Conservation (phyloP, 257 asterid species). For the Lycium ferocissimum region DNA sequence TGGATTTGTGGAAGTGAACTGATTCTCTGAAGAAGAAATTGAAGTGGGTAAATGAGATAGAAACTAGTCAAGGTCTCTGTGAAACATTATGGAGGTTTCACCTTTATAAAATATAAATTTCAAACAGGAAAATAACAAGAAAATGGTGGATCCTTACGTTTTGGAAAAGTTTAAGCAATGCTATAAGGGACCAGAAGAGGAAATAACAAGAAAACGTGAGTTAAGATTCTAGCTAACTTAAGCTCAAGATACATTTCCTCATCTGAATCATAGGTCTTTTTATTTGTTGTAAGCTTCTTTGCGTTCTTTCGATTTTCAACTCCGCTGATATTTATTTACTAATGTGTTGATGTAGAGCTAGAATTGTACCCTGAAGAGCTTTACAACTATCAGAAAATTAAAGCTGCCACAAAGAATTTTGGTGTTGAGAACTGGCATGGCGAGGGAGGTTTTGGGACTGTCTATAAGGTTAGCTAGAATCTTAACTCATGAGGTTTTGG, state of each 20-base stretch:
- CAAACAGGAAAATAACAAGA: too few species aligned
- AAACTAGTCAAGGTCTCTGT: background rate
- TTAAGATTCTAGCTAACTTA: too few species aligned
- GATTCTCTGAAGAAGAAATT: background rate
- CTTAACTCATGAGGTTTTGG: too few species aligned
- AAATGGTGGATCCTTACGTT: too few species aligned
- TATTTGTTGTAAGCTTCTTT: slow-evolving; percentile 4
- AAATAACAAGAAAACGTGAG: too few species aligned
- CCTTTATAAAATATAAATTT: too few species aligned
- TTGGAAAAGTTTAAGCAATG: too few species aligned
- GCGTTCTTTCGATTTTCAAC: background rate
- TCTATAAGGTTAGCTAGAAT: too few species aligned
- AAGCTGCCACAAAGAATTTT: slow-evolving; percentile 22
- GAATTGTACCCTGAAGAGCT: slow-evolving; percentile 29
- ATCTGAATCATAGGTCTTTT: background rate
- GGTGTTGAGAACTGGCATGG: accelerated
- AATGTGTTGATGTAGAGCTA: background rate
- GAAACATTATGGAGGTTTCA: too few species aligned
- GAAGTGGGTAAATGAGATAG: background rate
- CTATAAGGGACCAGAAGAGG: too few species aligned
- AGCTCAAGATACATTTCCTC: too few species aligned
- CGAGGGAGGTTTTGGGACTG: slow-evolving; percentile 21
- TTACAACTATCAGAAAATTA: slow-evolving; percentile 25
- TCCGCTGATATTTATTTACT: background rate
- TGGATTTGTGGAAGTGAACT: background rate